Base-by-base conservation (phyloP, 2,329 filamentous ascomycete genomes). In the Hymenoscyphus salicellus region DNA sequence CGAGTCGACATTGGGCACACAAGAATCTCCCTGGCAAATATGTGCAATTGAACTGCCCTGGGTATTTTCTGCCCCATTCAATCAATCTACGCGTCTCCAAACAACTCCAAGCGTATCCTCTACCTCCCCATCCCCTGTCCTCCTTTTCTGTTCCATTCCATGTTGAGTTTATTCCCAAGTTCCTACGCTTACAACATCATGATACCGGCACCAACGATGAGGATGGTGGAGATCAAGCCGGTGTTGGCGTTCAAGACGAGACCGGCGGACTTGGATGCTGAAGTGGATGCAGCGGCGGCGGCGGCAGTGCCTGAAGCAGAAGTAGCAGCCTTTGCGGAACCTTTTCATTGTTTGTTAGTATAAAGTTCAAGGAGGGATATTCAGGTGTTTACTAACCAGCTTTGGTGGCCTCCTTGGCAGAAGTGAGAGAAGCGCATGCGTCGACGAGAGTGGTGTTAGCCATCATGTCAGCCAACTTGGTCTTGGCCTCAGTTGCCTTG, bases 401-500 rank as follows among this genome's bases (percentile, higher is more conserved):
- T 32, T 64, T 68, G 55, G 59, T 58, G 6, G 60, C 36, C 14
- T 52, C 61, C 43, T 66, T 66, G 17, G 60, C 17, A 26, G 63
- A n/a, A 1, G 49, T 32, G 52, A 64, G 59, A 10, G 58, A 23
- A 3, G 41, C 46, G 52, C 65, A 67, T 26, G 69, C 62, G 16
- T 57, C 62, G 43, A 72, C 65, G 26, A 79, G 73, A 52, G 78
- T 79, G 3, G 72, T 62, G 70, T 79, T 79, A 69, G 67, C 67
- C 69, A 72, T 69, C 70, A 79, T 46, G 6, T 66, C 66, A 33
- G 69, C 64, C 11, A 78, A 71, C 69, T 74, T 74, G 36, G 71
- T 69, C 28, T 73, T 65, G 52, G 71, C 69, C 49, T 66, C 66
- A 52, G 61, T 62, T 49, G 72, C 74, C 70, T 74, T 75, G 55